A percentile compares a stretch with the other conserved stretches of the same genome.
Conservation (phyloP, 2,329 filamentous ascomycete species). For the Talaromyces sp. region DNA sequence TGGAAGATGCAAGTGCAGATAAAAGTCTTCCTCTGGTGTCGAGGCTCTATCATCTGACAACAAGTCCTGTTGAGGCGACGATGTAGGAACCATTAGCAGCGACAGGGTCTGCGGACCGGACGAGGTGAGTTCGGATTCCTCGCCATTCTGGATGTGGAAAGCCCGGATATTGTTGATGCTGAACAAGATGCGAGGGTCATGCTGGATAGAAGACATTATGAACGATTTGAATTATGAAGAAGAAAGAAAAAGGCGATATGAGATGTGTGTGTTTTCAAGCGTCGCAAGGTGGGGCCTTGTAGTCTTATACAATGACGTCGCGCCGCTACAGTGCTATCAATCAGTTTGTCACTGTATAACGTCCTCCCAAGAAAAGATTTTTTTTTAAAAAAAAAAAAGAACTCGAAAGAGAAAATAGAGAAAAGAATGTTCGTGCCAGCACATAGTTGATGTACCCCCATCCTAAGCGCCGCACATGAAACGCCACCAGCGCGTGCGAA, state of each 20-base stretch:
- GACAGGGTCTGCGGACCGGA: conserved; percentile 87
- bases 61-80: conserved; percentile 59
- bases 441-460: neutral
- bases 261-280: neutral
- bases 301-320: conserved; percentile 10
- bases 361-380: neutral
- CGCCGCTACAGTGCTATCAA: neutral
- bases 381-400: neutral
- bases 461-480: neutral
- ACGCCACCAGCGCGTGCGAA: neutral
- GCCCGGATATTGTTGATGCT: conserved; percentile 76
- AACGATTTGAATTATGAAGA: neutral
- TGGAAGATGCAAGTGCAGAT: conserved; percentile 88
- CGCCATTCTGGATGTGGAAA: conserved; percentile 84
- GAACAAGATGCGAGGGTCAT: conserved; percentile 37
- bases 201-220: conserved; percentile 10
- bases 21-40: conserved; percentile 78
- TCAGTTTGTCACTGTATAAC: neutral
- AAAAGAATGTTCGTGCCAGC: neutral
- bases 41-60: conserved; percentile 50
- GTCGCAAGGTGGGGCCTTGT: conserved; percentile 3
- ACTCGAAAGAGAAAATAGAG: neutral
- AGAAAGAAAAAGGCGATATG: neutral
- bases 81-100: conserved; percentile 91
- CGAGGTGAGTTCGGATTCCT: conserved; percentile 74